These are phyloP conservation scores for Colletotrichum lindemuthianum DNA, from an alignment of 2,329 filamentous ascomycete genomes.

Conservation along the genomic window DNA sequence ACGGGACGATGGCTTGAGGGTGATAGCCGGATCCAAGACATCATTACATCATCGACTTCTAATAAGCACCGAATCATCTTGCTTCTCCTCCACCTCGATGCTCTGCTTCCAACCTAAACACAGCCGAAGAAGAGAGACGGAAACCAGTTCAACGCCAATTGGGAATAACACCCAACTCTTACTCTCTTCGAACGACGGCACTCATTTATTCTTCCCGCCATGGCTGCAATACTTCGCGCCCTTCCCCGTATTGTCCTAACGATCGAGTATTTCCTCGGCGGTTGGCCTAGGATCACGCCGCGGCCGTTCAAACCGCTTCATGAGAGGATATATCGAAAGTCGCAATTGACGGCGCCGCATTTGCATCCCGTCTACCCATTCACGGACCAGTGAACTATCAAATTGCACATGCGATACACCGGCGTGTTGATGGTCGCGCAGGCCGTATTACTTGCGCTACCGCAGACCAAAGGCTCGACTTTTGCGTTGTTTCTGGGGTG, in stretches of 20 bases:
- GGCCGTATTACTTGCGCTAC: not conserved
- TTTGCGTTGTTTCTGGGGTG: constrained; percentile 9
- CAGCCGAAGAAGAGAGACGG: too few relatives aligned
- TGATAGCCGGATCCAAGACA: too few relatives aligned
- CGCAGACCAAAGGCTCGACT: not conserved
- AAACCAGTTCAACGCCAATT: too few relatives aligned
- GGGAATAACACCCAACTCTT: not conserved
- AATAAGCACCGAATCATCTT: too few relatives aligned
- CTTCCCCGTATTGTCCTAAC: constrained; percentile 7
- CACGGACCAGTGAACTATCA: not conserved
- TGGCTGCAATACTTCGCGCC: not conserved
- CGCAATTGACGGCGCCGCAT: constrained; percentile 21
- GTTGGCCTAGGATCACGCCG: constrained; percentile 15
- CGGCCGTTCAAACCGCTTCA: constrained; percentile 27
- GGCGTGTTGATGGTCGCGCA: constrained; percentile 8
- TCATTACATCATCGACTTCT: not conserved
- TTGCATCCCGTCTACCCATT: constrained; percentile 18
- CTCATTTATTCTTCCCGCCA: not conserved
- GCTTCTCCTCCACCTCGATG: too few relatives aligned
- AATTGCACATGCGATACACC: constrained; percentile 14
- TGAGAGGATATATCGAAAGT: constrained; percentile 23
- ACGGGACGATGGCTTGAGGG: too few relatives aligned
- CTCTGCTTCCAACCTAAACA: too few relatives aligned
- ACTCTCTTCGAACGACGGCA: not conserved
- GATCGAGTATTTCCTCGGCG: constrained; percentile 21